These are phyloP conservation scores for Vigna nakashimae DNA, from an alignment of 306 rosid genomes.

Conservation along the genomic window DNA sequence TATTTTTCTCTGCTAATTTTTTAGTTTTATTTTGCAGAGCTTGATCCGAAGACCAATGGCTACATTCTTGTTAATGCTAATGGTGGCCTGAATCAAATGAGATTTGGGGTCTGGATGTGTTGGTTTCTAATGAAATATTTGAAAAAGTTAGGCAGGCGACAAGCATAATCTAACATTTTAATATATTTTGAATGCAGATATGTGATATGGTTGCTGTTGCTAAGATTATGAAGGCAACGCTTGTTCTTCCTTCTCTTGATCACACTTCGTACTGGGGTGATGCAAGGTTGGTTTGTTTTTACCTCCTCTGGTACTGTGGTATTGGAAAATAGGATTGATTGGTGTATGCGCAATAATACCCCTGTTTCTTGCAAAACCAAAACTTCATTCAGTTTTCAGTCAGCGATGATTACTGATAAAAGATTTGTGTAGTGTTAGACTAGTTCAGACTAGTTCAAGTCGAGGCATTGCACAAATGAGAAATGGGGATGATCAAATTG, in stretches of 20 bases:
- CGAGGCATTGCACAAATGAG: not conserved
- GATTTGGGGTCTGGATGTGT: slow-evolving; percentile 88
- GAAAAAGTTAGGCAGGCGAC: slow-evolving; percentile 13
- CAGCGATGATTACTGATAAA: not conserved
- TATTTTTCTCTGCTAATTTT: not conserved
- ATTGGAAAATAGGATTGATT: not conserved
- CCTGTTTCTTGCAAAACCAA: slow-evolving; percentile 10
- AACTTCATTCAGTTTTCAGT: not conserved
- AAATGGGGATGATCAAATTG: not conserved
- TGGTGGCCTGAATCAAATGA: slow-evolving; percentile 89
- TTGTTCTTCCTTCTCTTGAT: slow-evolving; percentile 25
- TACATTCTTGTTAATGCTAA: slow-evolving; percentile 62
- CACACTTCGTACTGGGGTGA: slow-evolving; percentile 30
- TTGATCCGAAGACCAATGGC: slow-evolving; percentile 1
- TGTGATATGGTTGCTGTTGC: slow-evolving; percentile 94
- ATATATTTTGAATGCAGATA: slow-evolving; percentile 66
- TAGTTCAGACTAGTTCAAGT: not conserved
- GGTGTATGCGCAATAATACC: not conserved
- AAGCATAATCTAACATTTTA: slow-evolving; percentile 50
- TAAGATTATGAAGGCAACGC: slow-evolving; percentile 68
- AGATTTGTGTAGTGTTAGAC: not conserved
- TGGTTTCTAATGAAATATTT: slow-evolving; percentile 43
- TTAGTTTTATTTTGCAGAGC: not conserved
- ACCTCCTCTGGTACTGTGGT: not conserved
- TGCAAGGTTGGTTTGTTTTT: slow-evolving; percentile 15